These are phyloP conservation scores for Botryotinia calthae DNA, from an alignment of 2,329 filamentous ascomycete genomes.

Conservation along the genomic window DNA sequence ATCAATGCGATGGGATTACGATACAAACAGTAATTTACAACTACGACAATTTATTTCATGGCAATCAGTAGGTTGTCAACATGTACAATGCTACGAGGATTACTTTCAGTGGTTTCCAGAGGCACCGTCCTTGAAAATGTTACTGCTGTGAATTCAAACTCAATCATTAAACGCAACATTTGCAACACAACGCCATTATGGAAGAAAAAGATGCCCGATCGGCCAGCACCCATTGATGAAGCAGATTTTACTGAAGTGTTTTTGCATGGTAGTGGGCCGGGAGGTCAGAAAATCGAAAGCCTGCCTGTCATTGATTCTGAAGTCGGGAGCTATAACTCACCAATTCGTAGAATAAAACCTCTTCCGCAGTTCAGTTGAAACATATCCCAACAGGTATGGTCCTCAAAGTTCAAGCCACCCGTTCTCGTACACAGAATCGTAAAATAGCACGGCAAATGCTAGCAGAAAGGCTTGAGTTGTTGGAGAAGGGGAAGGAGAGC, in stretches of 20 bases:
- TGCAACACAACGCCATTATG: constrained; percentile 27
- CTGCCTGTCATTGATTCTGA: constrained; percentile 3
- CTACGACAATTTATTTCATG: neutral
- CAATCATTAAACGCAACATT: constrained; percentile 23
- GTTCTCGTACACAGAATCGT: constrained; percentile 82
- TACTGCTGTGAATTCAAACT: neutral
- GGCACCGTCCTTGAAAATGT: constrained; percentile 23
- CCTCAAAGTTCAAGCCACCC: constrained; percentile 89
- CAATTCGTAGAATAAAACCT: constrained; percentile 81
- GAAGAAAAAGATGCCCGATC: constrained; percentile 67
- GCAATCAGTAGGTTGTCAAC: constrained; percentile 22
- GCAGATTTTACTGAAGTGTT: constrained; percentile 80
- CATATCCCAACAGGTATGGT: constrained; percentile 89
- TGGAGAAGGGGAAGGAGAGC: constrained; percentile 68
- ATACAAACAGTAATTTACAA: neutral
- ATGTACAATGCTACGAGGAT: constrained; percentile 35
- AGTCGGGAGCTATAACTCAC: neutral
- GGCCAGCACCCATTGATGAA: constrained; percentile 70
- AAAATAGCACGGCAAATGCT: constrained; percentile 75
- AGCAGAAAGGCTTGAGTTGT: constrained; percentile 57
- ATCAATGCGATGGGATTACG: constrained; percentile 7
- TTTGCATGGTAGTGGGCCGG: constrained; percentile 87
- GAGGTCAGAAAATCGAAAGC: constrained; percentile 88
- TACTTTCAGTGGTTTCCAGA: constrained; percentile 22
- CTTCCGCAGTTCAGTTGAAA: constrained; percentile 87